phyloP scores from a whole-genome alignment of 257 asterid species.

The Fraxinus quadrangulata region DNA sequence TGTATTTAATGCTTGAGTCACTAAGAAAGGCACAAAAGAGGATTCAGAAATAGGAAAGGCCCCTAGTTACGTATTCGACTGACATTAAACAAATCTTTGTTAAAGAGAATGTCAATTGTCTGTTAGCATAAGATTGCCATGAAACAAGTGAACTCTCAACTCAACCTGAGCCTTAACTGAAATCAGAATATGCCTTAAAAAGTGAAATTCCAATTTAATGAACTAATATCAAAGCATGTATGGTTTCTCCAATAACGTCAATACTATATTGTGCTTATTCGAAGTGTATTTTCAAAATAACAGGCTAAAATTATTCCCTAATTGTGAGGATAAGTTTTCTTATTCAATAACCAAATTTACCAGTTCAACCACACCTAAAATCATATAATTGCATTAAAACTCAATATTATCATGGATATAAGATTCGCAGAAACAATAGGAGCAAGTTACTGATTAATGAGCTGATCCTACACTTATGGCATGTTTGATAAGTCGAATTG shows the following conservation, averaged over 20 bases:
- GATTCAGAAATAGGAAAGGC: not conserved
- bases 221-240: not conserved
- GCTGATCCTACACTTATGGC: not conserved
- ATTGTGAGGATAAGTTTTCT: not conserved
- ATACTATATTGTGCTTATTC: not conserved
- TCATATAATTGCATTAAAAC: not conserved
- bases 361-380: not conserved
- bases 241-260: not conserved
- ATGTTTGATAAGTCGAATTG: not conserved
- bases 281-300: no score
- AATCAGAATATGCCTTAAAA: slow-evolving; percentile 1
- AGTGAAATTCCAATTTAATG: slow-evolving; percentile 5
- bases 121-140: not conserved
- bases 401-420: not conserved
- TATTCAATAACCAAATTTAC: not conserved
- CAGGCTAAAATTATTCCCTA: not conserved
- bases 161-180: not conserved
- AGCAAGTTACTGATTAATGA: no score
- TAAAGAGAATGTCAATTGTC: not conserved
- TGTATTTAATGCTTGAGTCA: not conserved
- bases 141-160: not conserved
- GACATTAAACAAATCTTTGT: no score
- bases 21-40: not conserved
- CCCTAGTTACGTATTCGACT: not conserved
- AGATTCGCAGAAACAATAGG: not conserved